Conservation (phyloP, 768 basidiomycete species). For the Porphyrellus cyaneotinctus region DNA sequence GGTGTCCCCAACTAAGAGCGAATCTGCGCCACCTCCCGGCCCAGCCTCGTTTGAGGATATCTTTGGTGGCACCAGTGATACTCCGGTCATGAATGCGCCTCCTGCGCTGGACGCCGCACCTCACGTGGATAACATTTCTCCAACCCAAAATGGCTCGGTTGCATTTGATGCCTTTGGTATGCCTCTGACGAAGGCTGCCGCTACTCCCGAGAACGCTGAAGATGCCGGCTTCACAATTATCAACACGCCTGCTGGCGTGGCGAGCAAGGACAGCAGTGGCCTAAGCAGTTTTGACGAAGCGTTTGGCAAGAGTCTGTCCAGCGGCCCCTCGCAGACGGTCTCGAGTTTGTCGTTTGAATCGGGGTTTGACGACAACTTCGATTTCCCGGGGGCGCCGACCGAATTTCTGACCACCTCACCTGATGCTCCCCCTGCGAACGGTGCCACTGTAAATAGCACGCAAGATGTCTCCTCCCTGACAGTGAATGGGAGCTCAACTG, state of each 20-base stretch:
- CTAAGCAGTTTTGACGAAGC: slow-evolving; percentile 74
- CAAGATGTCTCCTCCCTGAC: slow-evolving; percentile 14
- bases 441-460: slow-evolving; percentile 12
- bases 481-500: slow-evolving; percentile 8
- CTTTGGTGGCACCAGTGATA: slow-evolving; percentile 37
- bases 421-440: slow-evolving; percentile 23
- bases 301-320: slow-evolving; percentile 50
- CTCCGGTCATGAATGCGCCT: slow-evolving; percentile 18
- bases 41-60: slow-evolving; percentile 52
- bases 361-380: slow-evolving; percentile 63
- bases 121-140: slow-evolving; percentile 16
- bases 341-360: slow-evolving; percentile 60
- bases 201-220: slow-evolving; percentile 17
- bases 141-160: slow-evolving; percentile 16
- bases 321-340: slow-evolving; percentile 29
- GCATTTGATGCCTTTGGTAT: slow-evolving; percentile 42
- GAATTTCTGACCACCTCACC: slow-evolving; percentile 27
- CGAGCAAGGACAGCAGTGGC: slow-evolving; percentile 19
- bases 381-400: slow-evolving; percentile 43
- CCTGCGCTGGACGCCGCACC: slow-evolving; percentile 16
- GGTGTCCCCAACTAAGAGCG: slow-evolving; percentile 13
- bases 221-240: slow-evolving; percentile 21
- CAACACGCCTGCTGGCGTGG: slow-evolving; percentile 10
- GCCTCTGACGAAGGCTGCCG: slow-evolving; percentile 17
- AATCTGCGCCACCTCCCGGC: background rate